These are phyloP conservation scores for Vigna trinervia DNA, from an alignment of 306 rosid species.

Conservation along the genomic window DNA sequence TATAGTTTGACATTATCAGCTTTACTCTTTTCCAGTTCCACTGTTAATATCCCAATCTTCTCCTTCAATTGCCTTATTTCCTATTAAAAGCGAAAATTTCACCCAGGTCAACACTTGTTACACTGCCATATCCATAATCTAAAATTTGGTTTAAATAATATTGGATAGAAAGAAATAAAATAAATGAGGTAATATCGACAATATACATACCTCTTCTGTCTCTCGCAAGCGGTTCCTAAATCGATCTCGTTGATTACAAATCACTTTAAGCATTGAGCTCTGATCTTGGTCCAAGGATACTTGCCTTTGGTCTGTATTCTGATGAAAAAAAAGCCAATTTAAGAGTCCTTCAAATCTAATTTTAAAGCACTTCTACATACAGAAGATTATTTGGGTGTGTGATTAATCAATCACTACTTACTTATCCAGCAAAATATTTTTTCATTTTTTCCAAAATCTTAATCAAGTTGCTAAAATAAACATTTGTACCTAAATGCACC, in stretches of 20 bases:
- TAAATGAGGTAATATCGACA: slow-evolving; percentile 2
- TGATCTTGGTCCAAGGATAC: slow-evolving; percentile 77
- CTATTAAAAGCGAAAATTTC: slow-evolving; percentile 54
- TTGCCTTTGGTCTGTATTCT: slow-evolving; percentile 75
- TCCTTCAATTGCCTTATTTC: slow-evolving; percentile 94
- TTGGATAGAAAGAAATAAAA: slow-evolving; percentile 23
- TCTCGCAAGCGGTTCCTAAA: slow-evolving; percentile 91
- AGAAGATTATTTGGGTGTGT: slow-evolving; percentile 4
- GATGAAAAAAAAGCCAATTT: slow-evolving; percentile 47
- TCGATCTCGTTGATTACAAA: slow-evolving; percentile 94
- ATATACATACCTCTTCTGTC: slow-evolving; percentile 84
- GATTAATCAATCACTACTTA: slow-evolving; percentile 21
- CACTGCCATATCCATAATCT: slow-evolving; percentile 35
- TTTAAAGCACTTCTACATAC: slow-evolving; percentile 10
- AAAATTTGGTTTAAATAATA: slow-evolving; percentile 34
- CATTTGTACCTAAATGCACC: not conserved
- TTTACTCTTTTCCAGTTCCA: slow-evolving; percentile 86
- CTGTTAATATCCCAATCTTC: slow-evolving; percentile 79
- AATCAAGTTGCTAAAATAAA: slow-evolving; percentile 32
- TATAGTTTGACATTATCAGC: slow-evolving; percentile 97
- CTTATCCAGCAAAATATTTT: slow-evolving; percentile 6
- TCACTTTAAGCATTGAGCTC: slow-evolving; percentile 98
- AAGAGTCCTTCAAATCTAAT: slow-evolving; percentile 37
- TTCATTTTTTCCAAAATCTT: slow-evolving; percentile 10
- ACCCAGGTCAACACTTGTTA: slow-evolving; percentile 28